Evolutionary conservation across 768 basidiomycete species (phyloP).

Genomic region (Russula emetica): DNA sequence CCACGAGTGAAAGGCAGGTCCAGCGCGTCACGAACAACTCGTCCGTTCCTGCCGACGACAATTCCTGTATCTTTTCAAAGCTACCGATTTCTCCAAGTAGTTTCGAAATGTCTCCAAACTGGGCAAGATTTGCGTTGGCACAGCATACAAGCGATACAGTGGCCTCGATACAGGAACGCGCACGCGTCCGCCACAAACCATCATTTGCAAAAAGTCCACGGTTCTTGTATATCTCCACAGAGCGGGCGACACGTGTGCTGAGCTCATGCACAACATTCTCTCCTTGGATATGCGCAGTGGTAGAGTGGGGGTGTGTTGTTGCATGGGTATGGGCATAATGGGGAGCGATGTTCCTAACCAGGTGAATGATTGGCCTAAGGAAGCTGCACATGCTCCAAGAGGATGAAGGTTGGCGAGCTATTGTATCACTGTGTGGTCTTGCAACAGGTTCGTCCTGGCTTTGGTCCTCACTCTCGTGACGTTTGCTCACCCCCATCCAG

Average conservation of each 20-base stretch:
- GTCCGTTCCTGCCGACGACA: background rate
- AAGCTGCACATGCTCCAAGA: too few species aligned
- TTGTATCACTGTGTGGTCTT: too few species aligned
- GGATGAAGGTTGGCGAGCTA: too few species aligned
- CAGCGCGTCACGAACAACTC: constrained; percentile 6
- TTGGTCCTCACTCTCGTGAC: too few species aligned
- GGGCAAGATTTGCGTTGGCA: background rate
- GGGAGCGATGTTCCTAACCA: too few species aligned
- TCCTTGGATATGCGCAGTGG: too few species aligned
- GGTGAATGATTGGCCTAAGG: too few species aligned
- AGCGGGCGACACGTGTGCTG: background rate
- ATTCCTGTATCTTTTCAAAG: background rate
- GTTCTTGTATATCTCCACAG: background rate
- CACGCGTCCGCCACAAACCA: constrained; percentile 10
- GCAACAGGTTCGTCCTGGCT: too few species aligned
- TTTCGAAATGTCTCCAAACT: background rate
- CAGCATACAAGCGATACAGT: background rate
- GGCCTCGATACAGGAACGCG: constrained; percentile 17
- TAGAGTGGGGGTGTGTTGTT: too few species aligned
- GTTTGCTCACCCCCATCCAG: too few species aligned
- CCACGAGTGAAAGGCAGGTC: constrained; percentile 22
- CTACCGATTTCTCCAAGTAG: constrained; percentile 4
- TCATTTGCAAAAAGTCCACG: background rate
- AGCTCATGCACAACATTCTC: constrained; percentile 1
- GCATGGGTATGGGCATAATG: background rate